Evolutionary conservation across 768 basidiomycete genomes (phyloP), one percentile per base, ranked within the genome.

Genomic region (Austroboletus eburneus): DNA sequence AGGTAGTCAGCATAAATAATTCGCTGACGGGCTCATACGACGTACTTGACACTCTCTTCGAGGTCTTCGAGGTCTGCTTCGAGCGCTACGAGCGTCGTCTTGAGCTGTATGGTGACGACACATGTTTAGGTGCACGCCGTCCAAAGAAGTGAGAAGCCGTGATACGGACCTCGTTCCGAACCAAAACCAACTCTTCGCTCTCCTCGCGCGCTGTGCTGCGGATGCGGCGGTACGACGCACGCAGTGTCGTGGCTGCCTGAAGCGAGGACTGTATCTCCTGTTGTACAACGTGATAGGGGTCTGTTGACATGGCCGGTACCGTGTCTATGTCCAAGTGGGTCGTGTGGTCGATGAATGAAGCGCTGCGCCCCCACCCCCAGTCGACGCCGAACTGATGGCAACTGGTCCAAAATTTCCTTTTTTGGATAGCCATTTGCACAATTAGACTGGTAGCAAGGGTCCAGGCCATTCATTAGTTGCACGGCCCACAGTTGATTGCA

Each of bases 31-130:
- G 22, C 22, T n/a, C 32, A 20, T 12, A 45, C 41, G 1, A 62
- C 78, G 53, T 64, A 90, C 89, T 80, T 84, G 36, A 98, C 93
- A 58, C 90, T 92, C 60, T 91, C 91, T 41, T 96, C 93, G n/a
- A 98, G 69, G 62, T 92, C 92, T 50, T 92, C 90, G 20, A 95
- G 63, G 69, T 97, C 94, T 0, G 86, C 85, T 60, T 93, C 89
- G 22, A 97, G 70, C 2, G 84, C 69, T 1, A 80, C 76, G 9
- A 98, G 75, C 2, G 87, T 87, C 0, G 81, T 83, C 64, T 82
- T 83, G 43, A 96, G 70, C 86, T 91, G n/a, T n/a, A n/a, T n/a
- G 29, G 29, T 29, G 13, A 13, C 29, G 29, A 29, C 29, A 29
- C 13, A 29, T 29, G 13, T 29, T n/a, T n/a, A n/a, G n/a, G n/a